Percentiles rank a stretch among this genome's conserved stretches.
These are phyloP conservation scores for Sarocladiaceae sp. DNA, from an alignment of 2,329 filamentous ascomycete genomes.

Conservation along the genomic window DNA sequence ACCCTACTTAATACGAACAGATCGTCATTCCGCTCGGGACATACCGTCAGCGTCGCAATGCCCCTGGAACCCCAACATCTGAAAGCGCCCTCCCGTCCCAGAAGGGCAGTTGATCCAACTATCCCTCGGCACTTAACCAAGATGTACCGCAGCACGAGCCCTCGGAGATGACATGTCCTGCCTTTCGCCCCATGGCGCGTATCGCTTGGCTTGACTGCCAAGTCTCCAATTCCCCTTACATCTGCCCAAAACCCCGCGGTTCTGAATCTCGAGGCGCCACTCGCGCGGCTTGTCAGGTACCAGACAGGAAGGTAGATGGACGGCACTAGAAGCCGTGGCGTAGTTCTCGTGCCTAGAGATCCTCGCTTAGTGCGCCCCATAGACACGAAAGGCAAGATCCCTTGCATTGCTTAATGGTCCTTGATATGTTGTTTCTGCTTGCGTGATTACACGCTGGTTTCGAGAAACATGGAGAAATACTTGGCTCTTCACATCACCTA, in stretches of 20 bases:
- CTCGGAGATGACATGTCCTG: conserved; percentile 1
- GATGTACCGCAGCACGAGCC: conserved; percentile 2
- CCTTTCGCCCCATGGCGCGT: neutral
- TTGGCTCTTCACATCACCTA: neutral
- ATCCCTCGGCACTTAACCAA: neutral
- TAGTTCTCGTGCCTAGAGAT: neutral
- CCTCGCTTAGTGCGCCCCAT: neutral
- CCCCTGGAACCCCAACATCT: neutral
- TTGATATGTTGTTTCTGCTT: neutral
- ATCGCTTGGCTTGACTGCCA: too few species aligned
- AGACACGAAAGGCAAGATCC: neutral
- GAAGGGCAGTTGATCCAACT: neutral
- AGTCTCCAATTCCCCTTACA: neutral
- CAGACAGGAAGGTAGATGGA: conserved; percentile 3
- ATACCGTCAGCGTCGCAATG: neutral
- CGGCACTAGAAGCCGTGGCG: neutral
- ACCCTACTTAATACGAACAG: neutral
- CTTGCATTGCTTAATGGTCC: neutral
- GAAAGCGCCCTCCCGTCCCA: conserved; percentile 2
- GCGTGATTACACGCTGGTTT: neutral
- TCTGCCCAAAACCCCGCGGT: neutral
- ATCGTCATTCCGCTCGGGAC: conserved; percentile 4
- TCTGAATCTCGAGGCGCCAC: neutral
- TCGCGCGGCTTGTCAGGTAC: conserved; percentile 1
- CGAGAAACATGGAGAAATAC: neutral